phyloP scores from a whole-genome alignment of 371 early-diverging fungal genomes.

The Funneliformis caledonium region DNA sequence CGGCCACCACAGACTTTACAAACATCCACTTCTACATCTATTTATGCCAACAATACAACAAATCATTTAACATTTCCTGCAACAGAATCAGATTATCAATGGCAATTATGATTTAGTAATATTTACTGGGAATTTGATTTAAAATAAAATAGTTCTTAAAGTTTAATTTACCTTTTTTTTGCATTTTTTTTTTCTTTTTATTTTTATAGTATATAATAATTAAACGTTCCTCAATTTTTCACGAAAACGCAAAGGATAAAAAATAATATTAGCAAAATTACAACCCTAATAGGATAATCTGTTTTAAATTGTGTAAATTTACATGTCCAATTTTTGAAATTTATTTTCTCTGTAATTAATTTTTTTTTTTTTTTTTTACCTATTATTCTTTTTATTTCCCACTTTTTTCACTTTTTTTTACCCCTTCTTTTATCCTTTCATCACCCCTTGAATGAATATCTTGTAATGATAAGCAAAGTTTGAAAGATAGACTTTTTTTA shows the following conservation, averaged over 20 bases:
- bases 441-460: neutral
- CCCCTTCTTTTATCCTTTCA: neutral
- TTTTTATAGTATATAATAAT: too few species aligned
- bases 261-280: too few species aligned
- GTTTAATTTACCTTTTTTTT: neutral
- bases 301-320: neutral
- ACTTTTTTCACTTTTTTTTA: too few species aligned
- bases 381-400: neutral
- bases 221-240: neutral
- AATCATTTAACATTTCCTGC: neutral
- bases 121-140: too few species aligned
- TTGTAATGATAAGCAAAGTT: neutral
- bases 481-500: neutral
- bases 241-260: neutral
- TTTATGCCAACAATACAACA: neutral
- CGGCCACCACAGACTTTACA: neutral
- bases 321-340: neutral
- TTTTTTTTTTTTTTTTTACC: too few species aligned
- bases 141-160: neutral
- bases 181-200: neutral
- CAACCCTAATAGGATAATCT: neutral
- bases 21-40: neutral
- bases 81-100: slow-evolving; percentile 6
- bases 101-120: neutral
- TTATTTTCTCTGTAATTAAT: neutral